phyloP scores from a whole-genome alignment of 2,329 filamentous ascomycete genomes.

The Xylaria sp. region DNA sequence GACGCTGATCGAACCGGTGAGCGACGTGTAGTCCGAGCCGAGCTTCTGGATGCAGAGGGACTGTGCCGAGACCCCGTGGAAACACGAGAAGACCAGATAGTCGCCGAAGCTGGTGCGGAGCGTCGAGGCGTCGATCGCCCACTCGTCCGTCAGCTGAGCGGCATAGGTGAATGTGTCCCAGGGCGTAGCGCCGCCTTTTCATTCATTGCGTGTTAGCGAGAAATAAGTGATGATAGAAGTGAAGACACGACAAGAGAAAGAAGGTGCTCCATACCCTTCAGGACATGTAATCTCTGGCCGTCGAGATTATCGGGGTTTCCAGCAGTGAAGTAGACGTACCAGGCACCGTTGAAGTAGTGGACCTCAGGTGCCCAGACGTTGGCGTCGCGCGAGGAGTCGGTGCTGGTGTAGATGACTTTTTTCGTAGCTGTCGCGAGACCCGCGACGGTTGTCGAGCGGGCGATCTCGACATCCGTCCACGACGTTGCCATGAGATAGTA shows the following conservation, averaged over 20 bases:
- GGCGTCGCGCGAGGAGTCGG: slow-evolving; percentile 59
- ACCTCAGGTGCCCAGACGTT: slow-evolving; percentile 70
- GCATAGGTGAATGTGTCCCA: slow-evolving; percentile 64
- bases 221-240: background rate
- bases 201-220: background rate
- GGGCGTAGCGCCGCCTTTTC: slow-evolving; percentile 60
- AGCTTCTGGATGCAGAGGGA: slow-evolving; percentile 55
- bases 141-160: slow-evolving; percentile 59
- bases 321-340: slow-evolving; percentile 66
- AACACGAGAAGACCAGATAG: slow-evolving; percentile 67
- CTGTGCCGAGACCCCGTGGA: slow-evolving; percentile 55
- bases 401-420: slow-evolving; percentile 63
- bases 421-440: slow-evolving; percentile 65
- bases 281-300: slow-evolving; percentile 62
- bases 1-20: slow-evolving; percentile 57
- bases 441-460: slow-evolving; percentile 63
- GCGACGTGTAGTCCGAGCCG: slow-evolving; percentile 54
- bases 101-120: slow-evolving; percentile 60
- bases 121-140: slow-evolving; percentile 66
- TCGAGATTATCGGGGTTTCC: slow-evolving; percentile 56
- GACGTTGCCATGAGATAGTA: slow-evolving; percentile 69
- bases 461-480: slow-evolving; percentile 66
- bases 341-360: slow-evolving; percentile 59
- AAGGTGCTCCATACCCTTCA: slow-evolving; percentile 54
- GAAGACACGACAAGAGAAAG: background rate